Evolutionary conservation across 106 monocot species (phyloP), one percentile per base, ranked within the genome.

Genomic region (Dendrobium chrysotoxum): DNA sequence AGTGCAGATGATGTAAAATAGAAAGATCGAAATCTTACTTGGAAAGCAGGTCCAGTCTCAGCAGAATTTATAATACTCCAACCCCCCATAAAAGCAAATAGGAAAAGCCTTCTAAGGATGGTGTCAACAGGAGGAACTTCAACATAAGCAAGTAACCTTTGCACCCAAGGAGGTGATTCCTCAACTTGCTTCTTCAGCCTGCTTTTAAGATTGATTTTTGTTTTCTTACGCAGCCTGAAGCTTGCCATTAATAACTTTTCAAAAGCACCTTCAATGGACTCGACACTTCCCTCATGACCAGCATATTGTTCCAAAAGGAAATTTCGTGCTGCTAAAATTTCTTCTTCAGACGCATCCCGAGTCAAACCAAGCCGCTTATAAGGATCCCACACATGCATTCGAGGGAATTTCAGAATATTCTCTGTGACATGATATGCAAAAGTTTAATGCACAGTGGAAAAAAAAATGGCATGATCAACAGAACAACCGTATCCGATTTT

Each of bases 161-260:
- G 87, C 8, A 98, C 81, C 97, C 97, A 97, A 73, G 97, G 86
- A 55, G 97, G 97, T 2, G 97, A 94, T 68, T 97, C 97, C 78
- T 98, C 92, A 18, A 98, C 90, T 86, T 88, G 86, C 81, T 92
- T 90, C 81, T 81, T 94, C 82, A 98, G 83, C 78, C 85, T 86
- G 82, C 78, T 98, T 82, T 91, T 98, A 81, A 94, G 77, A 79
- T 98, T 98, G 30, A 98, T 98, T 84, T 98, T 98, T 77, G 90
- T 58, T 75, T 94, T 98, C 84, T 92, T 94, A 8, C 97, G 83
- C 53, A 88, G 78, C 79, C 71, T 84, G 83, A 92, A 98, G 79
- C 94, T 94, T 31, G 88, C 82, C 94, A 98, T 91, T 35, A 98
- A 44, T 80, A 98, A 81, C 82, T 92, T 98, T 83, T 98, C 97